A percentile compares a stretch with the other conserved stretches of the same genome.
Conservation (phyloP, 73 alveolate species). For the Paramecium tetraurelia region DNA sequence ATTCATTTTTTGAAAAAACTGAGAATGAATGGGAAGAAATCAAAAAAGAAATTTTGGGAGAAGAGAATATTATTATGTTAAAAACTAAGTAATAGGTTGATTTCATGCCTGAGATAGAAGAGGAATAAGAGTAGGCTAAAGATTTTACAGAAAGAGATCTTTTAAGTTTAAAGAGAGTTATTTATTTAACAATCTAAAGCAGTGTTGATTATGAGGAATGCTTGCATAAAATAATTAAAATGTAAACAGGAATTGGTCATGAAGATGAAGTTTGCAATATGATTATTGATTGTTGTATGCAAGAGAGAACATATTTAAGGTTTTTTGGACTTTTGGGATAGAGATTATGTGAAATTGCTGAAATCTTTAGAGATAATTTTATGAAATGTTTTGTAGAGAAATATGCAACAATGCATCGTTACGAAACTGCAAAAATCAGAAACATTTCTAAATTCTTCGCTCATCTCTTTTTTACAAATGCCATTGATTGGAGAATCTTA, state of each 20-base stretch:
- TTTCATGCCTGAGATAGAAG: conserved; percentile 73
- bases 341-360: conserved; percentile 91
- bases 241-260: conserved; percentile 95
- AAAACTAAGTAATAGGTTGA: conserved; percentile 71
- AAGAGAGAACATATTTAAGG: conserved; percentile 96
- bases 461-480: conserved; percentile 97
- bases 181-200: conserved; percentile 96
- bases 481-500: conserved; percentile 89
- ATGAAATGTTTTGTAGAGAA: conserved; percentile 89
- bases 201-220: conserved; percentile 98
- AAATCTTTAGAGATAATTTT: conserved; percentile 90
- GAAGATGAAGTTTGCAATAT: conserved; percentile 96
- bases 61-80: conserved; percentile 79
- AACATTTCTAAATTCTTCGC: conserved; percentile 98
- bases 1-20: conserved; percentile 88
- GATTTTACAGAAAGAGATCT: conserved; percentile 96
- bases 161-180: conserved; percentile 92
- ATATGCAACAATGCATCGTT: conserved; percentile 95
- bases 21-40: conserved; percentile 95
- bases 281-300: conserved; percentile 96
- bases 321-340: conserved; percentile 92
- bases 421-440: conserved; percentile 98
- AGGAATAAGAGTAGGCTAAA: conserved; percentile 71
- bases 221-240: conserved; percentile 96
- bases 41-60: conserved; percentile 95